Percentiles rank a stretch among this genome's conserved stretches.
These are phyloP conservation scores for Tetracladium setigerum DNA, from an alignment of 495 filamentous ascomycete species.

Conservation along the genomic window DNA sequence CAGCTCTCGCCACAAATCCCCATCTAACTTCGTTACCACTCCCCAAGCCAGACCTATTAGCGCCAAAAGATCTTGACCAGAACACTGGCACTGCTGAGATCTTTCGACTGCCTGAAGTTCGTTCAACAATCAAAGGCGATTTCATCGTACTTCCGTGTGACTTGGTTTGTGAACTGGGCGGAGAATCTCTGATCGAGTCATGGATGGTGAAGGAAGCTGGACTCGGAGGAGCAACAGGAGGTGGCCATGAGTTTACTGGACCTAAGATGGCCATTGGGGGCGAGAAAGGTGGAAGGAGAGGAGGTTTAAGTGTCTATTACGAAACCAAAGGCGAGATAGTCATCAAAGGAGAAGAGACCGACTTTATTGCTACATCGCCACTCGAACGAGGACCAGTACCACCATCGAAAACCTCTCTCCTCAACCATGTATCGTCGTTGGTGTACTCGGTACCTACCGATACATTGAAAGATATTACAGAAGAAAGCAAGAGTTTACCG, in stretches of 20 bases:
- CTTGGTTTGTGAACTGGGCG: constrained; percentile 82
- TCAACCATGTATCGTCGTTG: constrained; percentile 54
- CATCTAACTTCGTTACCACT: constrained; percentile 74
- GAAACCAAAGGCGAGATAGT: constrained; percentile 63
- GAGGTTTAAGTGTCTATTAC: constrained; percentile 84
- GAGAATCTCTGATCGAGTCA: constrained; percentile 70
- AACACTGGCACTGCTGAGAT: constrained; percentile 85
- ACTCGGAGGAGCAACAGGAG: constrained; percentile 35
- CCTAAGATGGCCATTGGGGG: constrained; percentile 37
- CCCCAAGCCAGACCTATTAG: constrained; percentile 65
- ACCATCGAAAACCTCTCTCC: constrained; percentile 50
- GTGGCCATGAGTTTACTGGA: constrained; percentile 23
- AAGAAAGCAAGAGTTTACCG: constrained; percentile 60
- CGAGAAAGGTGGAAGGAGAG: constrained; percentile 52
- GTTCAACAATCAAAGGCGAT: constrained; percentile 64
- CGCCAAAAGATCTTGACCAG: constrained; percentile 62
- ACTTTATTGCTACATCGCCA: constrained; percentile 72
- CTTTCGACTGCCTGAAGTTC: constrained; percentile 71
- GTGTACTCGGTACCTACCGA: constrained; percentile 75
- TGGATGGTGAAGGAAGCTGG: constrained; percentile 84
- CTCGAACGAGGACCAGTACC: constrained; percentile 47
- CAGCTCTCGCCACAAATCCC: constrained; percentile 78
- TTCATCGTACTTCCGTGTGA: constrained; percentile 92
- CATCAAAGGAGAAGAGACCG: constrained; percentile 83
- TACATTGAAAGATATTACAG: constrained; percentile 71